Percentiles rank a stretch among this genome's conserved stretches.
Evolutionary conservation across 148 eudicot genomes (phyloP).

Genomic region (Silene latifolia): DNA sequence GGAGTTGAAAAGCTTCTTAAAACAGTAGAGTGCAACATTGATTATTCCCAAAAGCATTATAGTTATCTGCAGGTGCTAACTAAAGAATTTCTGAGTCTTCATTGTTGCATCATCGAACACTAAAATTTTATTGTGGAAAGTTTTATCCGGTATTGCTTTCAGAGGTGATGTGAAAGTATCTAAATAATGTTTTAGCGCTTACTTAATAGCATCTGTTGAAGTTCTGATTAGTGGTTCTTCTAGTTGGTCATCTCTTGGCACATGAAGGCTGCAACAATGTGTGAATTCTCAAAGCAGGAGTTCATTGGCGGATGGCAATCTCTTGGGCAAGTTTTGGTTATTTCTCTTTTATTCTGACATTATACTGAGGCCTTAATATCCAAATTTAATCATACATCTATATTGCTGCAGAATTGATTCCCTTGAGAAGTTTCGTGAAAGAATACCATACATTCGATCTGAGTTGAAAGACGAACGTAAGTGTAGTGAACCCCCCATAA

Average conservation of each 20-base stretch:
- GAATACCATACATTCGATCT: constrained; percentile 72
- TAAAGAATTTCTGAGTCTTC: background rate
- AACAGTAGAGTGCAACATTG: background rate
- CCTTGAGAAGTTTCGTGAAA: constrained; percentile 76
- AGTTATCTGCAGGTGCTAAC: background rate
- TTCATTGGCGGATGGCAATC: constrained; percentile 80
- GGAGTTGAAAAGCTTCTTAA: constrained; percentile 1
- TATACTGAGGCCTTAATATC: background rate
- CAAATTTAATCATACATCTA: constrained; percentile 14
- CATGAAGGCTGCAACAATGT: constrained; percentile 99
- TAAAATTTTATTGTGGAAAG: too few relatives aligned
- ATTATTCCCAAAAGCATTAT: background rate
- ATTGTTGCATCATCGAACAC: background rate
- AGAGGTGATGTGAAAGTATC: constrained; percentile 6
- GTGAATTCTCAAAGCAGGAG: constrained; percentile 96
- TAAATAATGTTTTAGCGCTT: background rate
- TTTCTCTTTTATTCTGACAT: background rate
- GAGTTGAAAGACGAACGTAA: constrained; percentile 94
- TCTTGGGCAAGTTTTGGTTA: constrained; percentile 55
- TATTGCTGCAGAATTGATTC: constrained; percentile 70
- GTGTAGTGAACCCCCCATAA: constrained; percentile 10
- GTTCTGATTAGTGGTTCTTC: constrained; percentile 19
- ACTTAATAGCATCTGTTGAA: background rate
- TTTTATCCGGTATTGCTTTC: background rate
- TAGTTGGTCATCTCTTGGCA: constrained; percentile 97